Conservation (phyloP, 2,329 filamentous ascomycete genomes). For the Trichoderma citrinoviride region DNA sequence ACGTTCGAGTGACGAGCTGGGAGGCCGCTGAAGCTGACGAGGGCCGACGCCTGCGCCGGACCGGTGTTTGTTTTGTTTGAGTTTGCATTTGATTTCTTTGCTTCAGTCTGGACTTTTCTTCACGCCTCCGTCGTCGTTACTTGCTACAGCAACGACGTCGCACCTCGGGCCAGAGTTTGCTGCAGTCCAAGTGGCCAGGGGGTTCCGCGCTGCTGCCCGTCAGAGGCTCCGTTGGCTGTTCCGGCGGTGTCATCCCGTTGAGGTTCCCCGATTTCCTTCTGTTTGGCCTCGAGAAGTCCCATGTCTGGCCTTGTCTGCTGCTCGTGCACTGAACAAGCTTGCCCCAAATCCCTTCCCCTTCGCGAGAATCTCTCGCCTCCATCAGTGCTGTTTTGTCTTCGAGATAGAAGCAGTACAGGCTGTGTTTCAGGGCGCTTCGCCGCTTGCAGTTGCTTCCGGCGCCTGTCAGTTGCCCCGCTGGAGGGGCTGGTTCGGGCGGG, state of each 20-base stretch:
- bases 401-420: neutral
- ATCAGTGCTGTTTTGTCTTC: neutral
- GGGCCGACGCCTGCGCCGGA: neutral
- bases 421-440: conserved; percentile 15
- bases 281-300: neutral
- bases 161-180: no score
- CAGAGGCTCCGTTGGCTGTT: neutral
- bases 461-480: conserved; percentile 13
- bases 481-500: conserved; percentile 10
- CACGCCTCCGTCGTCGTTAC: neutral
- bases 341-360: neutral
- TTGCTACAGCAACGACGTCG: neutral
- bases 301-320: neutral
- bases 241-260: neutral
- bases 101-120: neutral
- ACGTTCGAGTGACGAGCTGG: neutral
- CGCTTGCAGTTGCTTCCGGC: conserved; percentile 8
- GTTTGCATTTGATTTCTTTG: neutral
- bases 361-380: neutral
- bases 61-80: neutral
- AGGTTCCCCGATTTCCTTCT: no score
- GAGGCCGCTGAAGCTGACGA: neutral
- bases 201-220: neutral
- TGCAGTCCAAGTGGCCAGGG: no score
- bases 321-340: neutral